phyloP scores from a whole-genome alignment of 129 eudicot species.

The Arctium minus region DNA sequence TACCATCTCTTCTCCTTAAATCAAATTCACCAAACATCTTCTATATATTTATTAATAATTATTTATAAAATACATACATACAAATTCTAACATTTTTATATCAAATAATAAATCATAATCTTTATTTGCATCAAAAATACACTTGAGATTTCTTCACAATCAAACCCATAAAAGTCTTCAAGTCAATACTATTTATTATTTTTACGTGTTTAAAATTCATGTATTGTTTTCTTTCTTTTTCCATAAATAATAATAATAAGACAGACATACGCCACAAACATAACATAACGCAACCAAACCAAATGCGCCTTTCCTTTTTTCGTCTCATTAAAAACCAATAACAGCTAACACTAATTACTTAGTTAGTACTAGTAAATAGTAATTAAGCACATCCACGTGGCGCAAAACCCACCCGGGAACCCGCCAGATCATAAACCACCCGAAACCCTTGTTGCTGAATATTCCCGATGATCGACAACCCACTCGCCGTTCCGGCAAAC shows the following conservation, averaged over 20 bases:
- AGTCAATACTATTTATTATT: too few species aligned
- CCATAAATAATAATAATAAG: background rate
- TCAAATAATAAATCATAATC: background rate
- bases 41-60: too few species aligned
- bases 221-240: background rate
- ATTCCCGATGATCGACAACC: slow-evolving; percentile 85
- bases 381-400: slow-evolving; percentile 51
- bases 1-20: background rate
- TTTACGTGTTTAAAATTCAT: too few species aligned
- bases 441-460: slow-evolving; percentile 96
- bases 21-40: background rate
- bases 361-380: too few species aligned
- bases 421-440: slow-evolving; percentile 73
- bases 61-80: too few species aligned
- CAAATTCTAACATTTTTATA: too few species aligned
- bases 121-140: too few species aligned
- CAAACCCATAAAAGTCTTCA: too few species aligned
- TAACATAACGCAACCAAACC: background rate
- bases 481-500: slow-evolving; percentile 78
- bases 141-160: too few species aligned
- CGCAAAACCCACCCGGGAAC: slow-evolving; percentile 81
- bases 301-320: background rate
- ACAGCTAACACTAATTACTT: background rate
- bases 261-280: background rate
- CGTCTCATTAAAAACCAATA: background rate